Evolutionary conservation across 169 alveolate genomes (phyloP), one percentile per base, ranked within the genome.

Genomic region (Cryptosporidium xiaoi): DNA sequence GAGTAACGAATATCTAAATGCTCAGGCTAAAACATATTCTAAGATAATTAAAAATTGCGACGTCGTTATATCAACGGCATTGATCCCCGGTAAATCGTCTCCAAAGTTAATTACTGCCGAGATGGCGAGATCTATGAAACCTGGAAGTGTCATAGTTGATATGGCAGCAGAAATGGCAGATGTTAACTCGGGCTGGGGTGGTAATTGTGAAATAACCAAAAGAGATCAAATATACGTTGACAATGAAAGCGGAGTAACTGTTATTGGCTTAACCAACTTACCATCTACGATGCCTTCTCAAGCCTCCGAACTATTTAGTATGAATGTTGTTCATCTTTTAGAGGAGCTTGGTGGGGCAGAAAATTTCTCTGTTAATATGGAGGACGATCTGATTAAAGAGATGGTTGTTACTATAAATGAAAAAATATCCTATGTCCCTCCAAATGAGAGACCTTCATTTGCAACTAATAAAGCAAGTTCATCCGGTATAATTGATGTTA

Each of bases 101-200:
- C 99, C 99, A 4, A 92, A 92, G 60, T 92, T 96, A 50, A 84
- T 96, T 66, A 84, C 93, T 15, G 92, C 94, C 48, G 93, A 93
- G 58, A 92, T 93, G 93, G 96, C 95, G 20, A 92, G 85, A 53
- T 66, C 93, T 29, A 95, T 96, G 97, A 93, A 83, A 60, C 90
- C 93, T 51, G 97, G 97, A 34, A 91, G 96, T 48, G 97, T 96
- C 51, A 95, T 96, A 82, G 97, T 96, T 1, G 98, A 96, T 91
- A 91, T 96, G 84, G 96, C 97, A 13, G 96, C 98, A 55, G 96
- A 93, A 84, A 87, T 89, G 31, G 95, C 94, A n/a, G 95, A 58
- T 56, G 46, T 56, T 44, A 36, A 64, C 46, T 83, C 82, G 15
- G 92, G 92, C 29, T 92, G 96, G 94, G 98, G 98, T 44, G 98